Percentiles rank a stretch among this genome's conserved stretches.
Evolutionary conservation across 2,329 filamentous ascomycete genomes (phyloP).

Genomic region (Neofusicoccum ribis): DNA sequence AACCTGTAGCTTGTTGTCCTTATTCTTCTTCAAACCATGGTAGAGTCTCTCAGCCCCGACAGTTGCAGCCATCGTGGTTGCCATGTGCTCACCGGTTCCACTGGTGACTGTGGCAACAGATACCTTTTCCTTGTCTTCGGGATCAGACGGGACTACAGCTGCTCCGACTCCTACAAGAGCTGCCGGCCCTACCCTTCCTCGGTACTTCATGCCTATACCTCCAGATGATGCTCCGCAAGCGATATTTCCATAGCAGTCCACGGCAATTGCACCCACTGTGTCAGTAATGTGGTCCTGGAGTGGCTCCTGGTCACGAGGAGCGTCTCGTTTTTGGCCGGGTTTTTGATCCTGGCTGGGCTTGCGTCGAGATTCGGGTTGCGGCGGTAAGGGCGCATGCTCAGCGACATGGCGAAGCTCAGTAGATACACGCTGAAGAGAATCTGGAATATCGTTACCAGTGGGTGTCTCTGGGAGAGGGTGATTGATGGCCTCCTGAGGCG

Average conservation of each 20-base stretch:
- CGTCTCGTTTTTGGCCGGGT: not conserved
- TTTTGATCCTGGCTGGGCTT: not conserved
- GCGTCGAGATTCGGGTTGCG: not conserved
- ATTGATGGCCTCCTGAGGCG: slow-evolving; percentile 16
- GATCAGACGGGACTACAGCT: slow-evolving; percentile 76
- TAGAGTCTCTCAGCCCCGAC: slow-evolving; percentile 85
- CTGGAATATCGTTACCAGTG: not conserved
- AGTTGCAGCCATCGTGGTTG: slow-evolving; percentile 86
- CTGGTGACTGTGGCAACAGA: slow-evolving; percentile 85
- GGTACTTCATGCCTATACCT: slow-evolving; percentile 97
- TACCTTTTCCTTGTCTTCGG: slow-evolving; percentile 66
- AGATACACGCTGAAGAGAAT: not conserved
- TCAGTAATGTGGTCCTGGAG: slow-evolving; percentile 72
- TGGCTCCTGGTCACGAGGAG: not conserved
- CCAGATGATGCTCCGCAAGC: slow-evolving; percentile 95
- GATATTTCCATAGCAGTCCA: slow-evolving; percentile 82
- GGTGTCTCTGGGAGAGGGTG: slow-evolving; percentile 5
- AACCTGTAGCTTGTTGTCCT: slow-evolving; percentile 58
- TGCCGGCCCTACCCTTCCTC: slow-evolving; percentile 86
- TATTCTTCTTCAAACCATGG: slow-evolving; percentile 62
- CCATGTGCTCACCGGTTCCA: slow-evolving; percentile 97
- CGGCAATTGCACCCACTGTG: slow-evolving; percentile 92
- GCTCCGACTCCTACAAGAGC: slow-evolving; percentile 91
- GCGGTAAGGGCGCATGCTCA: slow-evolving; percentile 9
- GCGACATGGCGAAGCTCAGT: slow-evolving; percentile 10